Evolutionary conservation across 768 basidiomycete species (phyloP), one percentile per base, ranked within the genome.

Genomic region (Hirschioporus abietinus): DNA sequence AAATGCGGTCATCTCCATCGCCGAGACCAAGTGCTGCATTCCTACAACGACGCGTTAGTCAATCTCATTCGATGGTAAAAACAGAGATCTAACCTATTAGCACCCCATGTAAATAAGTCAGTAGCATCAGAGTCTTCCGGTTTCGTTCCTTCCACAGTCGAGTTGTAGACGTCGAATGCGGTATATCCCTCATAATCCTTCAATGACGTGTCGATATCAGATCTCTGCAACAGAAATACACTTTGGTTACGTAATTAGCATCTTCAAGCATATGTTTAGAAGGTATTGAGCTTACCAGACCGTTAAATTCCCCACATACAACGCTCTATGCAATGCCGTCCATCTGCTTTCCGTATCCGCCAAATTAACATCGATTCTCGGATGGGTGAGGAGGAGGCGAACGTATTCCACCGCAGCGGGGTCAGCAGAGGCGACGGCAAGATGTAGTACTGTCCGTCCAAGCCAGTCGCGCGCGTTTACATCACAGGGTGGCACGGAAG

Each of bases 171-270:
- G 73, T 99, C 96, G 68, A 94, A 94, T 0, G 95, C 88, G 0
- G 93, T 94, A 75, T 96, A 91, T 0, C 92, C 96, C 70, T 98
- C 96, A 30, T 80, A 72, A 72, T 98, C 96, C 74, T 93, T 94
- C 66, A 91, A 70, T 5, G 83, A 78, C 0, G 80, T 76, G 74
- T 97, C 92, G 25, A 86, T 86, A 71, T 96, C 94, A 24, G 82
- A 72, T 52, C 88, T 86, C 71, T 89, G 86, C 64, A 97, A 78
- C 7, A 99, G 83, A 36, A 95, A 80, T 60, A 92, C 77, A 2
- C 91, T 94, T 64, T 69, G 71, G 75, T 65, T 67, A 79, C 68
- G 23, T 3, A 7, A 42, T 34, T 25, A 67, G 57, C 24, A 52
- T 64, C 10, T 65, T 27, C 63, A 58, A 67, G 7, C 52, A 64